A percentile compares a stretch with the other conserved stretches of the same genome.
These are phyloP conservation scores for Fraxinus nigra DNA, from an alignment of 305 asterid species.

Conservation along the genomic window DNA sequence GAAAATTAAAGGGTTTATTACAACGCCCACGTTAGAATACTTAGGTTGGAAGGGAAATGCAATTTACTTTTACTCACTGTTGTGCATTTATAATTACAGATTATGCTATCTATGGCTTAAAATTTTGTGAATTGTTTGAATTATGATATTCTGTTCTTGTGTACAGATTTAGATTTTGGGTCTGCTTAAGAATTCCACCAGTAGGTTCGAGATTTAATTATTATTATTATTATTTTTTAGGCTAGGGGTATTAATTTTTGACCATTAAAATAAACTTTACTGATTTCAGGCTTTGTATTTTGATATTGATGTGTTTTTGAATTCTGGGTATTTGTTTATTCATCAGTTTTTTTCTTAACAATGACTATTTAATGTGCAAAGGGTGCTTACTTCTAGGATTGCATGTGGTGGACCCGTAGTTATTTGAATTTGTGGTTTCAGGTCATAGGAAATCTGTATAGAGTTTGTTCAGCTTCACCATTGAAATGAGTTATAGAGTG, in stretches of 20 bases:
- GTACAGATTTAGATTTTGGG: slow-evolving; percentile 24
- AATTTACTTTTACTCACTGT: slow-evolving; percentile 27
- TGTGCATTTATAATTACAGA: slow-evolving; percentile 36
- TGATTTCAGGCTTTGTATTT: slow-evolving; percentile 27
- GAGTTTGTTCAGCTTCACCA: slow-evolving; percentile 17
- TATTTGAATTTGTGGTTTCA: slow-evolving; percentile 15
- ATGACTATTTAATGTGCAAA: slow-evolving; percentile 8
- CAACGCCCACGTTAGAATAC: slow-evolving; percentile 25
- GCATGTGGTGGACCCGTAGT: neutral
- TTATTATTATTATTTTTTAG: slow-evolving; percentile 1
- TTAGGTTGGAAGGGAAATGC: slow-evolving; percentile 32
- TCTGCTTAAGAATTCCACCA: slow-evolving; percentile 18
- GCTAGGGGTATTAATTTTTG: slow-evolving; percentile 25
- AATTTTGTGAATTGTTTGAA: slow-evolving; percentile 23
- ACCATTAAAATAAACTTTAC: slow-evolving; percentile 14
- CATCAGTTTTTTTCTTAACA: slow-evolving; percentile 7
- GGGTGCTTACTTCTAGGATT: neutral
- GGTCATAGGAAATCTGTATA: slow-evolving; percentile 6
- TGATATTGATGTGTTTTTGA: slow-evolving; percentile 27
- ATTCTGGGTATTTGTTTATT: slow-evolving; percentile 20
- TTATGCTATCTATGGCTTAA: slow-evolving; percentile 25
- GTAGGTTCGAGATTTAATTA: slow-evolving; percentile 33
- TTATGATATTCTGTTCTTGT: slow-evolving; percentile 23
- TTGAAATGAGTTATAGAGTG: slow-evolving; percentile 4
- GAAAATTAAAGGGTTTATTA: slow-evolving; percentile 35